Percentiles rank a stretch among this genome's conserved stretches.
phyloP scores from a whole-genome alignment of 2,329 filamentous ascomycete species.

The Botrytis tulipae region DNA sequence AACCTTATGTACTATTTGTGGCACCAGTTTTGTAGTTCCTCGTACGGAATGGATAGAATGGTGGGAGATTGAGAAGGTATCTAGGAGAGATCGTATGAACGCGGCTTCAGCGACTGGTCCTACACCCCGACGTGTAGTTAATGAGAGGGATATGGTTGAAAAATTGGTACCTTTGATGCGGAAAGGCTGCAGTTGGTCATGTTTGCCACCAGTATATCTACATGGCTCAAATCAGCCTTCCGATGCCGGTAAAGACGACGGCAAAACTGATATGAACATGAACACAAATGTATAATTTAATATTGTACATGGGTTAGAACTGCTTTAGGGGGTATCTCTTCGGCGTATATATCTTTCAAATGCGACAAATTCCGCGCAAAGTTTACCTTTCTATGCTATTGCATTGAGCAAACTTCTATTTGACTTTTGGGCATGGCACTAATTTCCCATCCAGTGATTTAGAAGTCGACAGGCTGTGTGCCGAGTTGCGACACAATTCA shows the following conservation, averaged over 20 bases:
- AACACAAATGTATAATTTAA: neutral
- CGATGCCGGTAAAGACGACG: neutral
- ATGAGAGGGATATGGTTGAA: constrained; percentile 37
- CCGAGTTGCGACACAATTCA: neutral
- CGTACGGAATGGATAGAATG: constrained; percentile 62
- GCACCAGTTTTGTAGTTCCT: constrained; percentile 49
- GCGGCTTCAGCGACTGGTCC: neutral
- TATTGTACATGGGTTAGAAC: neutral
- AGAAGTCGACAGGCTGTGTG: neutral
- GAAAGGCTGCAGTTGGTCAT: constrained; percentile 40
- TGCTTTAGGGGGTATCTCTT: too few relatives aligned
- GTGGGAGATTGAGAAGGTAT: constrained; percentile 45
- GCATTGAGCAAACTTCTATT: neutral
- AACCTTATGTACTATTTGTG: constrained; percentile 52
- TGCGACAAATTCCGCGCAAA: neutral
- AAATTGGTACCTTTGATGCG: constrained; percentile 39
- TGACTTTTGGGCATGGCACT: neutral
- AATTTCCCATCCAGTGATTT: neutral
- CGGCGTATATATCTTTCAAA: neutral
- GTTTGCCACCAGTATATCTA: constrained; percentile 28
- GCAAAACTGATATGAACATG: neutral
- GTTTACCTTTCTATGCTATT: neutral
- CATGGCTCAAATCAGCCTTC: neutral
- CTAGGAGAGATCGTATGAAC: constrained; percentile 18
- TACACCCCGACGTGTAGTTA: constrained; percentile 30